A percentile compares a stretch with the other conserved stretches of the same genome.
These are phyloP conservation scores for Penicillium canariense DNA, from an alignment of 495 filamentous ascomycete genomes.

Conservation along the genomic window DNA sequence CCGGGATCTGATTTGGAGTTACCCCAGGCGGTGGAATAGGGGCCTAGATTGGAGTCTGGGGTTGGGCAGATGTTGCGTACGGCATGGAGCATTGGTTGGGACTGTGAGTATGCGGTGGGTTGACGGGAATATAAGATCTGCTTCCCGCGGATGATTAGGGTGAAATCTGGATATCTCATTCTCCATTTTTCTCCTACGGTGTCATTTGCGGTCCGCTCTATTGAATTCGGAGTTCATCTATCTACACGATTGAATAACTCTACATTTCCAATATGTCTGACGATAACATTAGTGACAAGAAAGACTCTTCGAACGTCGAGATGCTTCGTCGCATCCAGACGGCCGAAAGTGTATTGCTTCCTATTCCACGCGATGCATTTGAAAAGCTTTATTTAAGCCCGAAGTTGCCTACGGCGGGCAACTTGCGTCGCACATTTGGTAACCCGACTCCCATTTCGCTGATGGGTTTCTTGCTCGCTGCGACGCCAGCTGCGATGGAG, in stretches of 20 bases:
- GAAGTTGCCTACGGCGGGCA: constrained; percentile 43
- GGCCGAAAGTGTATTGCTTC: constrained; percentile 36
- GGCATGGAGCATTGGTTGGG: neutral
- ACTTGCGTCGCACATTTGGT: constrained; percentile 48
- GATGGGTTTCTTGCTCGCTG: constrained; percentile 62
- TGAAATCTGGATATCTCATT: neutral
- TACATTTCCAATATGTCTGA: constrained; percentile 25
- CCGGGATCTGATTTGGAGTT: neutral
- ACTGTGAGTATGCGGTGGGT: neutral
- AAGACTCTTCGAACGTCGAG: constrained; percentile 17
- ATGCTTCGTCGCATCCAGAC: constrained; percentile 34
- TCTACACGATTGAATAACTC: no score
- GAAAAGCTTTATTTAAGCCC: constrained; percentile 73
- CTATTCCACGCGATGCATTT: constrained; percentile 58
- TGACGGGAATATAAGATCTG: constrained; percentile 3
- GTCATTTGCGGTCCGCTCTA: neutral
- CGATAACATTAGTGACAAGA: constrained; percentile 24
- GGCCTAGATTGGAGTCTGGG: neutral
- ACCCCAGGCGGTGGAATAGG: neutral
- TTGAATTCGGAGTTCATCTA: neutral
- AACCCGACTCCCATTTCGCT: constrained; percentile 74
- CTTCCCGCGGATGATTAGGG: neutral
- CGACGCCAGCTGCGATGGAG: constrained; percentile 61
- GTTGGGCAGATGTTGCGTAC: neutral
- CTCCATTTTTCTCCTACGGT: neutral